Evolutionary conservation across 169 alveolate species (phyloP), one percentile per base, ranked within the genome.

Genomic region (Plasmodium cynomolgi): DNA sequence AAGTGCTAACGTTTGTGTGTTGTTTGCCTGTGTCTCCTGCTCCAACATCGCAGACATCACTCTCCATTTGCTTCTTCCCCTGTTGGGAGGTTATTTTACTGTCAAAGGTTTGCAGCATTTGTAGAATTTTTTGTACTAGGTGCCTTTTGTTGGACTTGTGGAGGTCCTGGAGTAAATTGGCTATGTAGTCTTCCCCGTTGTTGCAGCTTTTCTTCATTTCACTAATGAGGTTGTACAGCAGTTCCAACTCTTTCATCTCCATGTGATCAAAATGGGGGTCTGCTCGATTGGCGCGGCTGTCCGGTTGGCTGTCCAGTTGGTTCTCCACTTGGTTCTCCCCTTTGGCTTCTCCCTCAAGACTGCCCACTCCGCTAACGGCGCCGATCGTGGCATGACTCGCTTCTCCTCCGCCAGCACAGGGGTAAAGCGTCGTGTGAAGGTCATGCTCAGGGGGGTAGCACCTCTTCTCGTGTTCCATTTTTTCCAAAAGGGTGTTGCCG

Each of bases 131-230:
- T 2, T 39, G 84, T 8, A 91, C 73, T 44, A 91, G 33, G 84
- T 91, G 75, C 23, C 81, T 71, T 54, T 81, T 81, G 37, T 72
- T 81, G 11, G 91, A 81, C 37, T 81, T 81, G 29, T 81, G 84
- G 11, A 91, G 83, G 20, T 91, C 92, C 74, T 91, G 84, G 2
- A 91, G 23, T 37, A 81, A 81, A 26, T 72, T 68, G 0, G 91
- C 71, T 37, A 91, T 91, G 56, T 91, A 81, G 75, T 80, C 84
- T 81, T 91, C 95, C 73, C 83, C 95, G 17, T 34, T 80, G 9
- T 44, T 20, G 39, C 13, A 20, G 54, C 68, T 50, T 62, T 91
- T 91, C 54, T 91, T 80, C 91, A 91, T 91, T 39, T 62, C 95
- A 13, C 41, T 73, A 0, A 91, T 91, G 23, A 91, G 75, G 37